Percentiles rank a stretch among this genome's conserved stretches.
Conservation (phyloP, 2,329 filamentous ascomycete genomes). For the Chaetothyriales sp. region DNA sequence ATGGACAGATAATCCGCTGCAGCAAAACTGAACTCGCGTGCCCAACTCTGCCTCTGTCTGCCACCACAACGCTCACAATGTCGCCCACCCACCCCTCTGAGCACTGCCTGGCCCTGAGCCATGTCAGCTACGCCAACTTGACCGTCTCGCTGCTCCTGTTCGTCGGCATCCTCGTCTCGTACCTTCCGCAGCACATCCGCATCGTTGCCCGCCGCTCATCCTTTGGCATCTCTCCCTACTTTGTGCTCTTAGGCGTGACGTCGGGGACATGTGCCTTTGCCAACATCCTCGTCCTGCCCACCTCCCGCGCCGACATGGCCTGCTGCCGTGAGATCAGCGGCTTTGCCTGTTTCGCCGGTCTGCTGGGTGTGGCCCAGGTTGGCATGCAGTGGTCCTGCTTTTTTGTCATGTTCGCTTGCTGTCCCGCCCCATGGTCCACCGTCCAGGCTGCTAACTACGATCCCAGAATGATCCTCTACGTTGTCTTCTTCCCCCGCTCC, state of each 20-base stretch:
- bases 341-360: constrained; percentile 68
- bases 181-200: constrained; percentile 84
- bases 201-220: constrained; percentile 76
- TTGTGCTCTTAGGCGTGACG: constrained; percentile 82
- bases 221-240: constrained; percentile 89
- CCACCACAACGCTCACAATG: neutral
- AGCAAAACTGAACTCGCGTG: neutral
- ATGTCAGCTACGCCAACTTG: constrained; percentile 17
- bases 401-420: constrained; percentile 55
- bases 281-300: constrained; percentile 80
- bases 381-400: constrained; percentile 88
- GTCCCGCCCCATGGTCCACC: too few relatives aligned
- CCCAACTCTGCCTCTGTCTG: neutral
- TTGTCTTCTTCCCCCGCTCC: constrained; percentile 73
- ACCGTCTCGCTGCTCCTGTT: constrained; percentile 45
- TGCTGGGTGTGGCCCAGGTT: constrained; percentile 81
- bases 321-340: constrained; percentile 73
- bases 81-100: neutral
- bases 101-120: constrained; percentile 5
- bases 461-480: constrained; percentile 73
- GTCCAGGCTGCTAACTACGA: neutral
- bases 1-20: neutral
- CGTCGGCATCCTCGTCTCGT: constrained; percentile 77
- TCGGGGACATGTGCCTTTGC: constrained; percentile 78
- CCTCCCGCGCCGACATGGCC: constrained; percentile 63